A percentile compares a stretch with the other conserved stretches of the same genome.
These are phyloP conservation scores for Cladosporium sphaerospermum DNA, from an alignment of 2,329 filamentous ascomycete species.

Conservation along the genomic window DNA sequence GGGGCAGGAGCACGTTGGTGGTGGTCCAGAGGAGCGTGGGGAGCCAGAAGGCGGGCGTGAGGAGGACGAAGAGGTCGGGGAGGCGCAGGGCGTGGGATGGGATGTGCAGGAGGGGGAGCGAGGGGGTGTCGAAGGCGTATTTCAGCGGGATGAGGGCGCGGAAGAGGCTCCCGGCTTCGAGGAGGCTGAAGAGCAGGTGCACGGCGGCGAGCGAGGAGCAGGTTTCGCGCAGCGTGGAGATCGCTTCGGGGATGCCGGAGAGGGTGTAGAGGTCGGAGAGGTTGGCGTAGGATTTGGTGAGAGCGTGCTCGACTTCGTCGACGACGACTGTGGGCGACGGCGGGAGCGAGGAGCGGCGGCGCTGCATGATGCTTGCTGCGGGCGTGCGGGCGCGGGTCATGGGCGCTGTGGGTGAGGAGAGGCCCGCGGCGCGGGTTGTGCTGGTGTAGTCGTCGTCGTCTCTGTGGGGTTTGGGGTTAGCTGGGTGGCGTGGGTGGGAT, in stretches of 20 bases:
- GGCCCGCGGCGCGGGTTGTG: neutral
- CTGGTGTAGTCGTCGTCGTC: slow-evolving; percentile 14
- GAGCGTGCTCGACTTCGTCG: slow-evolving; percentile 66
- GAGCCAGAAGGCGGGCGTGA: slow-evolving; percentile 72
- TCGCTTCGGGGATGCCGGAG: slow-evolving; percentile 60
- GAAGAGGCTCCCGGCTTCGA: slow-evolving; percentile 67
- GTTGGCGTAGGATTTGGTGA: slow-evolving; percentile 59
- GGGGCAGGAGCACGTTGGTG: slow-evolving; percentile 65
- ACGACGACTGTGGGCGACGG: slow-evolving; percentile 75
- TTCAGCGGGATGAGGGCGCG: slow-evolving; percentile 63
- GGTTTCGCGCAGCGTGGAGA: slow-evolving; percentile 60
- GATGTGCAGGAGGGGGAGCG: slow-evolving; percentile 50
- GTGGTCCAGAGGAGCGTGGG: slow-evolving; percentile 64
- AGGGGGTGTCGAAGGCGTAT: slow-evolving; percentile 67
- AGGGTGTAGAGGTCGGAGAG: slow-evolving; percentile 58
- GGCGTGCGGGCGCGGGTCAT: slow-evolving; percentile 26
- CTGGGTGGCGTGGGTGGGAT: neutral
- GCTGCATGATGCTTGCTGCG: slow-evolving; percentile 17
- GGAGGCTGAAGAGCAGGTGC: slow-evolving; percentile 58
- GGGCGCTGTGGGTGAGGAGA: slow-evolving; percentile 16
- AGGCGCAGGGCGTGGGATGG: slow-evolving; percentile 50
- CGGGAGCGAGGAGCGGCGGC: slow-evolving; percentile 47
- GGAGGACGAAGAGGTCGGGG: slow-evolving; percentile 73
- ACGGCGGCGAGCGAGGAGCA: slow-evolving; percentile 69
- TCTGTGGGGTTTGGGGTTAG: slow-evolving; percentile 10